Base-by-base conservation (phyloP, 2,329 filamentous ascomycete species). In the Geosmithia putterillii region DNA sequence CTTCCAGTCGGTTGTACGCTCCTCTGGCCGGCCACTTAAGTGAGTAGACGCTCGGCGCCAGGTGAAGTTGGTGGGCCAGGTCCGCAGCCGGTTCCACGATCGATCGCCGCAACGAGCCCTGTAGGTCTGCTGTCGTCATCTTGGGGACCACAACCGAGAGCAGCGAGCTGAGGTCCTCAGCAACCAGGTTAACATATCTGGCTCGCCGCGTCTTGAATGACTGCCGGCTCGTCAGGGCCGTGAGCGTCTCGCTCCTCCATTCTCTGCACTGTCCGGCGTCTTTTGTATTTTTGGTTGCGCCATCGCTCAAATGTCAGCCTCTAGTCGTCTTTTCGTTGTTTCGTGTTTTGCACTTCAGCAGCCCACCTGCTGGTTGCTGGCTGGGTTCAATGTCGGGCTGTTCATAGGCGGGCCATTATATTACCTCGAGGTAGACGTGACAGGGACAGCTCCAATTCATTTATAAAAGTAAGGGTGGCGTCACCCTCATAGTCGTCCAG, bases 171-270 rank as follows among this genome's bases (percentile, higher is more conserved):
- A 63, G 51, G 41, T 63, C 60, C n/a, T 61, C 59, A 8, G 57
- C 49, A 21, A 63, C 46, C 10, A 55, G 43, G 21, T 49, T 47
- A 12, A 62, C 43, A 45, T 60, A 55, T 25, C 52, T 47, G 35
- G 52, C 42, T 14, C 57, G 49, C 34, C 57, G 50, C 8, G 50
- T 40, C 44, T 56, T 58, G 52, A 63, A 63, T 5, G 46, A 21
- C 20, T 55, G 43, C 40, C 61, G 59, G 38, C 50, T 54, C 20
- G 56, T 56, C 43, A 63, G 42, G 8, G 61, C 58, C 19, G 51
- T 54, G 38, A 63, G 54, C 7, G 61, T 63, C 42, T 63, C 61
- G 47, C 57, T 56, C 41, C 61, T 55, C 61, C 61, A 63, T 50
- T 60, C 54, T 39, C 61, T 57, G 41, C 57, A 62, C 19, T 59